A percentile compares a stretch with the other conserved stretches of the same genome.
These are phyloP conservation scores for Arthrobotrys sphaeroides DNA, from an alignment of 2,329 filamentous ascomycete genomes.

Conservation along the genomic window DNA sequence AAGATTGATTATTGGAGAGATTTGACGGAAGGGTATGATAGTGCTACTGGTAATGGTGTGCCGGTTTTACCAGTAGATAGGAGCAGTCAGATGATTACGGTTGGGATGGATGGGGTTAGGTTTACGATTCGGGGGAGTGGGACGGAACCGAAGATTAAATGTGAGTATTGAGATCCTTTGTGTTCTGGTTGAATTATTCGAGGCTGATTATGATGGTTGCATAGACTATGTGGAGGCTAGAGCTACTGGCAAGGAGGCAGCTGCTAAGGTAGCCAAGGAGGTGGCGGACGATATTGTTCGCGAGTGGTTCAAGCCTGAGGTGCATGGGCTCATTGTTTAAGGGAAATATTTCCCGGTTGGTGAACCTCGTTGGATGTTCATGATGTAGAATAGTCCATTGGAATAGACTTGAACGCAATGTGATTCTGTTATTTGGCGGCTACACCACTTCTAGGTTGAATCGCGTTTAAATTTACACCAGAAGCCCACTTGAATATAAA, in stretches of 20 bases:
- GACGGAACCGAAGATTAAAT: slow-evolving; percentile 74
- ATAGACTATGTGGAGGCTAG: slow-evolving; percentile 66
- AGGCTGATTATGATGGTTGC: background rate
- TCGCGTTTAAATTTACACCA: background rate
- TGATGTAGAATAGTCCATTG: background rate
- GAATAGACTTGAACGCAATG: slow-evolving; percentile 17
- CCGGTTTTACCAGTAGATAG: slow-evolving; percentile 69
- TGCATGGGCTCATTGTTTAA: slow-evolving; percentile 55
- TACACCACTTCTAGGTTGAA: no score
- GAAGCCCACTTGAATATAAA: background rate
- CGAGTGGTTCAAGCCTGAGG: slow-evolving; percentile 65
- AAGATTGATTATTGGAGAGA: slow-evolving; percentile 70
- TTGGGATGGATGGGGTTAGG: slow-evolving; percentile 68
- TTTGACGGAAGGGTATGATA: slow-evolving; percentile 71
- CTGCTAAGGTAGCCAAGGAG: slow-evolving; percentile 63
- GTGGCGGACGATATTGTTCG: slow-evolving; percentile 64
- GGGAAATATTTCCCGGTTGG: background rate
- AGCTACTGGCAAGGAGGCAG: slow-evolving; percentile 61
- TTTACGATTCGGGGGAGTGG: slow-evolving; percentile 72
- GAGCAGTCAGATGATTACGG: slow-evolving; percentile 72
- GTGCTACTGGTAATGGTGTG: slow-evolving; percentile 65
- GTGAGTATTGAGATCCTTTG: slow-evolving; percentile 59
- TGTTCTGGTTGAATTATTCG: background rate
- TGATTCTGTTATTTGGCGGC: no score
- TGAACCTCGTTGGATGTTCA: background rate